Percentiles rank a stretch among this genome's conserved stretches.
Evolutionary conservation across 2,329 filamentous ascomycete genomes (phyloP).

Genomic region (Helminthosporium solani): DNA sequence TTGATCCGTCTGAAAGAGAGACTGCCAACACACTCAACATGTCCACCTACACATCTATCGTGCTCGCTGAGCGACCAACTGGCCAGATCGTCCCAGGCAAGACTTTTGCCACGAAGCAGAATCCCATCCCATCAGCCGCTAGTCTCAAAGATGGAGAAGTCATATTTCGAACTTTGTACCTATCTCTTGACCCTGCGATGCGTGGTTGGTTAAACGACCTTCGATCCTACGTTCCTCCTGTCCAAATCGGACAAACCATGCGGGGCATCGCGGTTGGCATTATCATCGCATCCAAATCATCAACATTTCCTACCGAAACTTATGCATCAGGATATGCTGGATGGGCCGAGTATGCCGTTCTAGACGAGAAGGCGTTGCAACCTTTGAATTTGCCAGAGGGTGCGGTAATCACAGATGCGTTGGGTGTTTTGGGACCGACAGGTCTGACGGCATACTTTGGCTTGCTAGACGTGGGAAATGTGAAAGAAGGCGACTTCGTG

Average conservation of each 20-base stretch:
- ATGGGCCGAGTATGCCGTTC: slow-evolving; percentile 67
- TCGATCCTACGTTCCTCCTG: slow-evolving; percentile 67
- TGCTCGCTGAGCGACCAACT: slow-evolving; percentile 65
- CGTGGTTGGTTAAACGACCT: slow-evolving; percentile 64
- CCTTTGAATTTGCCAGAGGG: slow-evolving; percentile 48
- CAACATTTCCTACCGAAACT: slow-evolving; percentile 57
- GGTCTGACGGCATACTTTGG: slow-evolving; percentile 77
- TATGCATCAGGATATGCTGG: slow-evolving; percentile 58
- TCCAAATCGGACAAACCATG: slow-evolving; percentile 69
- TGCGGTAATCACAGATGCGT: slow-evolving; percentile 58
- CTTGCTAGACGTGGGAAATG: slow-evolving; percentile 66
- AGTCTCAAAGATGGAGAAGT: slow-evolving; percentile 65
- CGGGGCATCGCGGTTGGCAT: slow-evolving; percentile 62
- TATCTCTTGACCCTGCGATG: slow-evolving; percentile 75
- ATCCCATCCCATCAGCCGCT: slow-evolving; percentile 47
- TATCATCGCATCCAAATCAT: slow-evolving; percentile 61
- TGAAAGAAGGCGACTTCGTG: slow-evolving; percentile 70
- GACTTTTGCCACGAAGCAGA: slow-evolving; percentile 60
- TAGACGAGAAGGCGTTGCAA: slow-evolving; percentile 54
- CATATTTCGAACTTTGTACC: slow-evolving; percentile 60
- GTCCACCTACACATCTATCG: slow-evolving; percentile 50
- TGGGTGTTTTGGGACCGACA: slow-evolving; percentile 59
- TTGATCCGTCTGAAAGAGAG: no score
- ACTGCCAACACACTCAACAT: slow-evolving; percentile 12
- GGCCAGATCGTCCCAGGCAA: slow-evolving; percentile 62